These are phyloP conservation scores for Bassia scoparia DNA, from an alignment of 148 eudicot genomes.

Conservation along the genomic window DNA sequence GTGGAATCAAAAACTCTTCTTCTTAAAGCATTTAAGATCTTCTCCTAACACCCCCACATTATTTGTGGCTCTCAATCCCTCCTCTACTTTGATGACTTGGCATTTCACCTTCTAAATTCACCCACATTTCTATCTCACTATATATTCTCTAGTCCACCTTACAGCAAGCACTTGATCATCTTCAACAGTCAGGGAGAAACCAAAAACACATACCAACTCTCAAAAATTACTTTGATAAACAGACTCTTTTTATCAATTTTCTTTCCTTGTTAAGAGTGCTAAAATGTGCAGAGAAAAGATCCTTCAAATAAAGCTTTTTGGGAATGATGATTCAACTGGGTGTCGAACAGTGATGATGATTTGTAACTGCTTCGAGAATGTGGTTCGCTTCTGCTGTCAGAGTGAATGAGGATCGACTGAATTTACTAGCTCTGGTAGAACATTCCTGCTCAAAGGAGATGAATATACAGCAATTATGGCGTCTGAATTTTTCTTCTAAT, in stretches of 20 bases:
- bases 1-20: slow-evolving; percentile 29
- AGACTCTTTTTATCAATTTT: background rate
- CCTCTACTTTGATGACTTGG: slow-evolving; percentile 45
- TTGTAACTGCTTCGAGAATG: background rate
- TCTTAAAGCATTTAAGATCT: slow-evolving; percentile 30
- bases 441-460: slow-evolving; percentile 25
- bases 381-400: slow-evolving; percentile 9
- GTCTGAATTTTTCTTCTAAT: background rate
- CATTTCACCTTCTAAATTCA: slow-evolving; percentile 31
- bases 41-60: slow-evolving; percentile 38
- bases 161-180: slow-evolving; percentile 3
- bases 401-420: slow-evolving; percentile 19
- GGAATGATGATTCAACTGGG: slow-evolving; percentile 46
- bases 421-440: slow-evolving; percentile 14
- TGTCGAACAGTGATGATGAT: slow-evolving; percentile 10
- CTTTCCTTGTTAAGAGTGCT: too few relatives aligned
- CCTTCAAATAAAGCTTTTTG: slow-evolving; percentile 60
- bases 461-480: slow-evolving; percentile 17
- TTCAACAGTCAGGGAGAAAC: background rate
- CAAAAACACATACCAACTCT: background rate
- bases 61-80: slow-evolving; percentile 57
- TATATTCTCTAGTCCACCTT: slow-evolving; percentile 14
- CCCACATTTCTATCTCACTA: background rate
- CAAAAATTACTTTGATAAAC: background rate
- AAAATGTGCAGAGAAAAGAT: slow-evolving; percentile 47